Evolutionary conservation across 805 yeast genomes (phyloP), one percentile per base, ranked within the genome.

Genomic region (Yamadazyma sp.): DNA sequence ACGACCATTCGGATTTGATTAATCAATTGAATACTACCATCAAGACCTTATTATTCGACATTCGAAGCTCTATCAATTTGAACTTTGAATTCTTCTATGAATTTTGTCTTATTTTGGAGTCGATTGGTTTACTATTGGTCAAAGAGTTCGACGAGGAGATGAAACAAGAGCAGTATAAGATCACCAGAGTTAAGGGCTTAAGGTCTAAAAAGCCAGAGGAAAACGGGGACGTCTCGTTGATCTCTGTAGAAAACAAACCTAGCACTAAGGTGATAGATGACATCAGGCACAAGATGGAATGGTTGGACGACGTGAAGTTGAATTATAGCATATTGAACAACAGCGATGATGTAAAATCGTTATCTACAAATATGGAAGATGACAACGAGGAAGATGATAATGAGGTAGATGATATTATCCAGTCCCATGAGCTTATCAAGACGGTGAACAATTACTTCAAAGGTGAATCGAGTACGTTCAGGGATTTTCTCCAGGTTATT

Each of bases 181-280:
- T 85, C 19, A 79, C 79, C 32, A 71, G 97, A 43, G 96, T 88
- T 3, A 85, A 85, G 54, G 96, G 96, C 0, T 62, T 85, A 44
- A 68, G 80, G 44, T 72, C 75, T 33, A 74, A 70, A 38, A 60
- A 57, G 37, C 56, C 62, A 27, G 67, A 60, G 8, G 63, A 55
- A 8, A 35, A 35, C 12, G 59, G 54, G 20, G 64, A 68, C 19
- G 37, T 43, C 1, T 37, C 43, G 17, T 21, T 47, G 26, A 60
- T 60, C 12, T 43, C 56, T 2, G 54, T 60, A 2, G 55, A 48
- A 5, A 15, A 21, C 19, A 54, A 59, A 24, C 75, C 73, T 18
- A 52, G 60, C 30, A 61, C 69, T 1, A 60, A 61, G 31, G 75
- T 71, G 5, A 57, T 71, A 7, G 64, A 60, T 1, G 75, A 72